phyloP scores from a whole-genome alignment of 140 eudicot species.

The Senecio squalidus region DNA sequence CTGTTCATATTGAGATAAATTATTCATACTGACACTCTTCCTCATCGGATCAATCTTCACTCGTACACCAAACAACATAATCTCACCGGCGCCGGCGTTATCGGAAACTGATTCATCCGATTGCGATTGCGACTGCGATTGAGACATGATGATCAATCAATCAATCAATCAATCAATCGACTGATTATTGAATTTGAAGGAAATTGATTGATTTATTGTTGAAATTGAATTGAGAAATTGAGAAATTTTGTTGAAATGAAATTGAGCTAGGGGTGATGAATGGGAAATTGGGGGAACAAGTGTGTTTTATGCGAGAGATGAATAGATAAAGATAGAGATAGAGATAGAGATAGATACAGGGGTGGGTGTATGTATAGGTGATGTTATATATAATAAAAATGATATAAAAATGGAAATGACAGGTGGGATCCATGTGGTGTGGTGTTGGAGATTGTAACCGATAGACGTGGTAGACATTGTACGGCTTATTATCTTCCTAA shows the following conservation, averaged over 20 bases:
- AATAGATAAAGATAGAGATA: too few relatives aligned
- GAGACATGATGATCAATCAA: conserved; percentile 28
- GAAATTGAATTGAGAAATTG: too few relatives aligned
- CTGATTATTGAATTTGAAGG: neutral
- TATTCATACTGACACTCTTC: conserved; percentile 90
- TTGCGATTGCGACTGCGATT: too few relatives aligned
- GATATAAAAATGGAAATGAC: conserved; percentile 19
- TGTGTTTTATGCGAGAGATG: too few relatives aligned
- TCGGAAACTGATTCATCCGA: conserved; percentile 22
- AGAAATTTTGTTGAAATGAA: too few relatives aligned
- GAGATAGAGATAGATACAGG: conserved; percentile 15
- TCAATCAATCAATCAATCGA: conserved; percentile 9
- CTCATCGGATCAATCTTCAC: conserved; percentile 89
- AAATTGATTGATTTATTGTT: too few relatives aligned
- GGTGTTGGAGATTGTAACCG: conserved; percentile 36
- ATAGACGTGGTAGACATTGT: conserved; percentile 34
- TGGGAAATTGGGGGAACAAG: conserved; percentile 3
- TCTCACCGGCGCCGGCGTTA: conserved; percentile 43
- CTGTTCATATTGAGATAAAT: conserved; percentile 68
- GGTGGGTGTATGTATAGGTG: conserved; percentile 16
- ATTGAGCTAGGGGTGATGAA: too few relatives aligned
- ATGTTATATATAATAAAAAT: neutral
- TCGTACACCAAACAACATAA: conserved; percentile 92
- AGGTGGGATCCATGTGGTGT: conserved; percentile 34
- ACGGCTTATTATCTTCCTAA: conserved; percentile 30